Conservation (phyloP, 768 basidiomycete genomes). For the Tubosaeta sp. region DNA sequence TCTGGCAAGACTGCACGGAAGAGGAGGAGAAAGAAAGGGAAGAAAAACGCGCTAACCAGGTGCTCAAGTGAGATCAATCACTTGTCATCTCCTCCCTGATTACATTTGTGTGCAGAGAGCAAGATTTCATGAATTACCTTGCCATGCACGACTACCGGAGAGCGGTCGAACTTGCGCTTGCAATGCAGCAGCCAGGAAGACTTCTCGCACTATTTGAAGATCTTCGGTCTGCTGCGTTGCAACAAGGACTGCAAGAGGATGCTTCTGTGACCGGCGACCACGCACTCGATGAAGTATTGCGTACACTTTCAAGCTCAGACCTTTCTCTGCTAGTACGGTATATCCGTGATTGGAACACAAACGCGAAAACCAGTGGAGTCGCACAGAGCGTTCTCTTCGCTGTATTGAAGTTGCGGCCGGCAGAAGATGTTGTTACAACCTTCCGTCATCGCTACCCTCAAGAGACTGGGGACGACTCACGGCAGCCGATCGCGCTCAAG, state of each 20-base stretch:
- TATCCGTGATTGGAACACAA: constrained; percentile 92
- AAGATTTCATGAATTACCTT: constrained; percentile 92
- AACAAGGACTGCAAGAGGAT: constrained; percentile 2
- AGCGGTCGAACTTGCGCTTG: constrained; percentile 88
- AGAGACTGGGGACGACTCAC: constrained; percentile 28
- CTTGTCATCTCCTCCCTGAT: constrained; percentile 1
- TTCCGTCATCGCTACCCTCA: constrained; percentile 38
- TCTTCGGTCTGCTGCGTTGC: constrained; percentile 38
- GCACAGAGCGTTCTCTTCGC: constrained; percentile 85
- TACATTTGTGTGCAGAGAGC: constrained; percentile 63
- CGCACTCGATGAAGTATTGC: constrained; percentile 80
- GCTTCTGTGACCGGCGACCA: constrained; percentile 61
- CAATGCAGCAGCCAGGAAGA: constrained; percentile 91
- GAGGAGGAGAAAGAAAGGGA: constrained; percentile 75
- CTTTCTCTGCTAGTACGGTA: constrained; percentile 78
- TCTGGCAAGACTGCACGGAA: constrained; percentile 95
- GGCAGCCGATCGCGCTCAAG: constrained; percentile 38
- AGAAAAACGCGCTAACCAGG: constrained; percentile 62
- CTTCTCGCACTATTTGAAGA: constrained; percentile 75
- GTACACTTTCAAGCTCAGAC: constrained; percentile 64
- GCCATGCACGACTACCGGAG: constrained; percentile 83
- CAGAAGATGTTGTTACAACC: constrained; percentile 68
- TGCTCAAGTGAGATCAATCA: constrained; percentile 63
- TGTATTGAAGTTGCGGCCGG: constrained; percentile 69
- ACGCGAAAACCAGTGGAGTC: constrained; percentile 77